These are phyloP conservation scores for Sphaerulina vaccinii DNA, from an alignment of 2,329 filamentous ascomycete species.

Conservation along the genomic window DNA sequence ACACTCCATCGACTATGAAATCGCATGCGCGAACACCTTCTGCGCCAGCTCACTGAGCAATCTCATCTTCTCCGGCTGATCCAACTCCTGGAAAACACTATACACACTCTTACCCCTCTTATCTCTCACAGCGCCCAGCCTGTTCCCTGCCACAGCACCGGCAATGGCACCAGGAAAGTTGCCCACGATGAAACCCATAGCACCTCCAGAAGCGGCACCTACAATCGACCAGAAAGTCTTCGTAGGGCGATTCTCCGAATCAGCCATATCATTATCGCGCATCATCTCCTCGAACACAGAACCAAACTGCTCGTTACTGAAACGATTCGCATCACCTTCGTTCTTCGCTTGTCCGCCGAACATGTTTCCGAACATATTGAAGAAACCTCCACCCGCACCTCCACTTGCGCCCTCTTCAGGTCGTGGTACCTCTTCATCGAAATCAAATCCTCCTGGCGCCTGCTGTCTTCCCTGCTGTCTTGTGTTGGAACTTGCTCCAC, in stretches of 20 bases:
- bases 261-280: slow-evolving; percentile 65
- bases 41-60: slow-evolving; percentile 80
- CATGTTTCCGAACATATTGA: slow-evolving; percentile 64
- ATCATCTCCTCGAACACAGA: slow-evolving; percentile 59
- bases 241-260: slow-evolving; percentile 62
- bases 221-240: slow-evolving; percentile 82
- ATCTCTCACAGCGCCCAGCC: slow-evolving; percentile 86
- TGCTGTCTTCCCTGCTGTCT: slow-evolving; percentile 36
- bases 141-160: slow-evolving; percentile 87
- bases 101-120: slow-evolving; percentile 94
- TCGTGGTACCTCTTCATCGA: slow-evolving; percentile 52
- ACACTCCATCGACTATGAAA: slow-evolving; percentile 35
- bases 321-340: slow-evolving; percentile 45
- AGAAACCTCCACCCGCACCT: slow-evolving; percentile 50
- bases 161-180: slow-evolving; percentile 88
- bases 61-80: slow-evolving; percentile 75
- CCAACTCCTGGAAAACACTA: slow-evolving; percentile 83
- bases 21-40: slow-evolving; percentile 80
- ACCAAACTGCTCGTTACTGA: slow-evolving; percentile 80
- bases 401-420: slow-evolving; percentile 41
- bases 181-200: slow-evolving; percentile 90
- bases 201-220: slow-evolving; percentile 81
- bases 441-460: slow-evolving; percentile 34
- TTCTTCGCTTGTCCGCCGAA: slow-evolving; percentile 52
- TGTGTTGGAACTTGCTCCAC: slow-evolving; percentile 17